These are phyloP conservation scores for Curvularia sp. DNA, from an alignment of 2,329 filamentous ascomycete species.

Conservation along the genomic window DNA sequence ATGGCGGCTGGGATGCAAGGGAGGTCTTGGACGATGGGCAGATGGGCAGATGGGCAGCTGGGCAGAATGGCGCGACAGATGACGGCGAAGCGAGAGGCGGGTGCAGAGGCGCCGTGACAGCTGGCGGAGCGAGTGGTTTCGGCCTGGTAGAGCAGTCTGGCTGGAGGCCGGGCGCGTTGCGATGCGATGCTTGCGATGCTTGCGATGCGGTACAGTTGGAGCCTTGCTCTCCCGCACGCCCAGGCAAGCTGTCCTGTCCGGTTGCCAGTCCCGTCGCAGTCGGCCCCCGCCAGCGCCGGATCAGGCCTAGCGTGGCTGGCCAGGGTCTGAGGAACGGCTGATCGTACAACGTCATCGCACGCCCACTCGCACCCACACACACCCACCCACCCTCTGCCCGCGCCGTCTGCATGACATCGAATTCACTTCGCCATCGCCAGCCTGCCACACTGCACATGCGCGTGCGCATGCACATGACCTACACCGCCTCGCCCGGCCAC, in stretches of 20 bases:
- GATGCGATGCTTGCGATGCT: neutral
- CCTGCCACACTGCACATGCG: conserved; percentile 3
- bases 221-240: neutral
- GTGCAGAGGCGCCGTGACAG: neutral
- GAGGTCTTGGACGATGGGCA: neutral
- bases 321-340: conserved; percentile 9
- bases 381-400: neutral
- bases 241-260: conserved; percentile 1
- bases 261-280: conserved; percentile 4
- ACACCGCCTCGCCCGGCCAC: conserved; percentile 24
- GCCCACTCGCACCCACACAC: conserved; percentile 3
- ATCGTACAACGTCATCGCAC: conserved; percentile 23
- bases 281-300: conserved; percentile 7
- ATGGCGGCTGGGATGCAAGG: conserved; percentile 15
- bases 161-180: neutral
- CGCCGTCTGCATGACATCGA: conserved; percentile 25
- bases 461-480: conserved; percentile 23
- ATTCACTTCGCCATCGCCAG: conserved; percentile 14
- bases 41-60: neutral
- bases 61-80: conserved; percentile 1
- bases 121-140: neutral
- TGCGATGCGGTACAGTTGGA: neutral
- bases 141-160: conserved; percentile 1
- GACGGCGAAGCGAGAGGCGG: neutral
- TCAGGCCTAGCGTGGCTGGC: conserved; percentile 15